Percentiles rank a stretch among this genome's conserved stretches.
Evolutionary conservation across 2,329 filamentous ascomycete genomes (phyloP).

Genomic region (Curvularia sp.): DNA sequence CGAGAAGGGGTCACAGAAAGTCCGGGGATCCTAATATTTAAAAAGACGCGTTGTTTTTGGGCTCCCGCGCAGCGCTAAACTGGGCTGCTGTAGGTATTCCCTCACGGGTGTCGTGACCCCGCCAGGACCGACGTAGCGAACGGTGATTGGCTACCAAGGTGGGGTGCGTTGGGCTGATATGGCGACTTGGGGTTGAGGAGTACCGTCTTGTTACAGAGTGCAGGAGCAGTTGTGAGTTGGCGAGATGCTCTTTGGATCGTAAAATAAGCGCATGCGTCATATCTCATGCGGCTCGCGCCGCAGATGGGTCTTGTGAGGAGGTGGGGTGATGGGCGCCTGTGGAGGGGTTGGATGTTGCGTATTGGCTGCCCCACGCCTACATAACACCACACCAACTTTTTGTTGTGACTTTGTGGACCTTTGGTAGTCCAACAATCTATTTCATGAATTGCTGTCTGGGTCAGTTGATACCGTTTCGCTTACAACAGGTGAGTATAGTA

Average conservation of each 20-base stretch:
- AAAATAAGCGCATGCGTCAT: conserved; percentile 17
- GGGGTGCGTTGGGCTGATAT: conserved; percentile 38
- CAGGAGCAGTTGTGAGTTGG: conserved; percentile 34
- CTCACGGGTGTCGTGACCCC: conserved; percentile 42
- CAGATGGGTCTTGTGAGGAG: conserved; percentile 17
- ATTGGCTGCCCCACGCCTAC: conserved; percentile 11
- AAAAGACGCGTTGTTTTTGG: conserved; percentile 37
- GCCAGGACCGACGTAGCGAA: conserved; percentile 45
- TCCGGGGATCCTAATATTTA: conserved; percentile 41
- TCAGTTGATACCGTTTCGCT: no score
- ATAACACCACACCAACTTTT: not conserved
- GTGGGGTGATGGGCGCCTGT: conserved; percentile 9
- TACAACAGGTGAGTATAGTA: no score
- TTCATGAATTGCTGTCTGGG: not conserved
- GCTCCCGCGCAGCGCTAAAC: conserved; percentile 35
- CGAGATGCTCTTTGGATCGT: conserved; percentile 16
- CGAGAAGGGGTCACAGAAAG: conserved; percentile 10
- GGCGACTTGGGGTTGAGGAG: conserved; percentile 35
- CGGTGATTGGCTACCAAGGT: conserved; percentile 41
- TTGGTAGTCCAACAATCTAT: no score
- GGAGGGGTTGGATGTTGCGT: conserved; percentile 4
- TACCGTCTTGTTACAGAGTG: conserved; percentile 33
- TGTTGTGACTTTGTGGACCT: not conserved
- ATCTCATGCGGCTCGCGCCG: conserved; percentile 27
- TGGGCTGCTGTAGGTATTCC: conserved; percentile 42